Percentiles rank a stretch among this genome's conserved stretches.
Evolutionary conservation across 2,329 filamentous ascomycete species (phyloP).

Genomic region (Drechmeria coniospora): DNA sequence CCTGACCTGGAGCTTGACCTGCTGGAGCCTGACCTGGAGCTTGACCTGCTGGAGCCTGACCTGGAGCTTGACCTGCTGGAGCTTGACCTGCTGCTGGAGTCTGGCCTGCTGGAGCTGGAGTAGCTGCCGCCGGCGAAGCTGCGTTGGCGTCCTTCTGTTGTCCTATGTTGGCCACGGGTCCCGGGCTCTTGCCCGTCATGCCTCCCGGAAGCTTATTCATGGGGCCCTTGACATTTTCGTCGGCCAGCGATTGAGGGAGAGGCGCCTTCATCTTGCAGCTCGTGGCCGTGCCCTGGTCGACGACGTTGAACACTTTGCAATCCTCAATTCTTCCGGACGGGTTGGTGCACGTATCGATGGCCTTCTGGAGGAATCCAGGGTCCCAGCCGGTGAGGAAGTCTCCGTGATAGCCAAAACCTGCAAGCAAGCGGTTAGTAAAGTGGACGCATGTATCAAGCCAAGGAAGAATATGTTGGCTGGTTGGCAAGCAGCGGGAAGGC

Average conservation of each 20-base stretch:
- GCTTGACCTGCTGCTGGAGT: too few species aligned
- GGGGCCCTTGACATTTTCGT: constrained; percentile 45
- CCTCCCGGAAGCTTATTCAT: constrained; percentile 51
- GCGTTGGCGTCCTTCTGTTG: too few species aligned
- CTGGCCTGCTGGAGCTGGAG: too few species aligned
- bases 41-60: too few species aligned
- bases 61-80: too few species aligned
- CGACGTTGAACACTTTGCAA: constrained; percentile 61
- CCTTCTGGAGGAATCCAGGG: constrained; percentile 47
- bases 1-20: too few species aligned
- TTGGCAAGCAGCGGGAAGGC: too few species aligned
- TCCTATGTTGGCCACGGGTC: not conserved
- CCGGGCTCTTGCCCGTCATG: constrained; percentile 11
- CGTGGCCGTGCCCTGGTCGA: constrained; percentile 39
- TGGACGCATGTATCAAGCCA: not conserved
- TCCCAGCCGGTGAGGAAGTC: constrained; percentile 78
- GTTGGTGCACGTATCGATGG: constrained; percentile 63
- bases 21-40: too few species aligned
- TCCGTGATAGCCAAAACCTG: constrained; percentile 60
- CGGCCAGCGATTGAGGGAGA: constrained; percentile 34
- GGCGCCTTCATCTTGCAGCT: constrained; percentile 44
- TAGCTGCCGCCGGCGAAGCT: too few species aligned
- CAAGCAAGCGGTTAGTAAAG: constrained; percentile 1
- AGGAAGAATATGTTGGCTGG: not conserved
- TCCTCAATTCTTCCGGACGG: constrained; percentile 52